Conservation (phyloP, 169 alveolate genomes). For the Eimeria praecox region DNA sequence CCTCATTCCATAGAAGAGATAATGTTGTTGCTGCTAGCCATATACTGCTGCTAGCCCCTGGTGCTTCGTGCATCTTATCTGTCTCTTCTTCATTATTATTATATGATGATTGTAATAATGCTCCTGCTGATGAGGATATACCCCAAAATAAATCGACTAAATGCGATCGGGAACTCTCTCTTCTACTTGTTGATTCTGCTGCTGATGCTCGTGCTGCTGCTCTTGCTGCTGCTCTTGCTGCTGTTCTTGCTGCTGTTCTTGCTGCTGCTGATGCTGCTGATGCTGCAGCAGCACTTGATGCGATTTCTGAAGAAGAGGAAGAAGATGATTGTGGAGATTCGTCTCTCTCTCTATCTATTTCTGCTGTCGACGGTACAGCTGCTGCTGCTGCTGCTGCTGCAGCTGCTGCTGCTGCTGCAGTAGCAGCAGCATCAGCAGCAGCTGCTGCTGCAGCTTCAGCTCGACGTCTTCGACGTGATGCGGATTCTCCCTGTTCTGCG, state of each 20-base stretch:
- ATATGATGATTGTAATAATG: neutral
- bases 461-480: neutral
- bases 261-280: neutral
- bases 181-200: neutral
- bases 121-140: neutral
- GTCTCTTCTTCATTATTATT: neutral
- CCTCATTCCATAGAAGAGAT: slow-evolving; percentile 28
- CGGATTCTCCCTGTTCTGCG: slow-evolving; percentile 27
- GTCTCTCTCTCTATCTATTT: no score
- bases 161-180: neutral
- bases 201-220: slow-evolving; percentile 49
- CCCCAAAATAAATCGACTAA: slow-evolving; percentile 13
- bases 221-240: neutral
- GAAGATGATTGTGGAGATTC: no score
- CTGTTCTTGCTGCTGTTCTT: neutral
- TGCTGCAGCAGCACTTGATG: slow-evolving; percentile 12
- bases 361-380: no score
- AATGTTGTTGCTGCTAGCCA: slow-evolving; percentile 27
- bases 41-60: slow-evolving; percentile 46
- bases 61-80: neutral
- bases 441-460: neutral
- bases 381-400: neutral
- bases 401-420: slow-evolving; percentile 14
- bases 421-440: neutral
- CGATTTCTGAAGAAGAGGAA: no score